These are phyloP conservation scores for Capniomyces stellatus DNA, from an alignment of 371 early-diverging fungal genomes.

Conservation along the genomic window DNA sequence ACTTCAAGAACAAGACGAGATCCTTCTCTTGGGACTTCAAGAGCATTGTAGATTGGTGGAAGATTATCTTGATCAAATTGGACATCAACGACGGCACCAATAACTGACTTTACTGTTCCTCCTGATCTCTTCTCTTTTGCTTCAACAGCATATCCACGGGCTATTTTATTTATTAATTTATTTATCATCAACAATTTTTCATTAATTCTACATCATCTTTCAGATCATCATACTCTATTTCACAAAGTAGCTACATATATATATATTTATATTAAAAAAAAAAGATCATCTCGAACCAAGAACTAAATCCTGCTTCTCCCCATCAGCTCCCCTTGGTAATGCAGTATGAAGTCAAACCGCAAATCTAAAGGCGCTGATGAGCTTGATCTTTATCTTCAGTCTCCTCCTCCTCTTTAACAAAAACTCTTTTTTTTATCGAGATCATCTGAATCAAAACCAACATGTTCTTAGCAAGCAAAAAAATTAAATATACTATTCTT, in stretches of 20 bases:
- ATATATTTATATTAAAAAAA: background rate
- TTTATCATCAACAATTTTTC: no score
- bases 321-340: no score
- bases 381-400: no score
- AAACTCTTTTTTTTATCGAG: no score
- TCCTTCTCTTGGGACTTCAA: slow-evolving; percentile 76
- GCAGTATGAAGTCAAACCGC: no score
- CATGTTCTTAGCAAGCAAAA: no score
- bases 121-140: slow-evolving; percentile 15
- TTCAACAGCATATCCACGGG: slow-evolving; percentile 25
- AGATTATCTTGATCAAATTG: slow-evolving; percentile 84
- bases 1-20: slow-evolving; percentile 90
- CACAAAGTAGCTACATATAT: background rate
- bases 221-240: no score
- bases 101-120: slow-evolving; percentile 69
- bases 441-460: no score
- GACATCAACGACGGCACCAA: slow-evolving; percentile 97
- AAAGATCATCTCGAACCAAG: background rate
- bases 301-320: background rate
- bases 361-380: no score
- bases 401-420: no score
- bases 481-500: no score
- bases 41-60: slow-evolving; percentile 91
- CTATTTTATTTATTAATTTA: slow-evolving; percentile 4
- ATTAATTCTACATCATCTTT: no score